Evolutionary conservation across 345 rosid species (phyloP).

Genomic region (Hibiscus mutabilis): DNA sequence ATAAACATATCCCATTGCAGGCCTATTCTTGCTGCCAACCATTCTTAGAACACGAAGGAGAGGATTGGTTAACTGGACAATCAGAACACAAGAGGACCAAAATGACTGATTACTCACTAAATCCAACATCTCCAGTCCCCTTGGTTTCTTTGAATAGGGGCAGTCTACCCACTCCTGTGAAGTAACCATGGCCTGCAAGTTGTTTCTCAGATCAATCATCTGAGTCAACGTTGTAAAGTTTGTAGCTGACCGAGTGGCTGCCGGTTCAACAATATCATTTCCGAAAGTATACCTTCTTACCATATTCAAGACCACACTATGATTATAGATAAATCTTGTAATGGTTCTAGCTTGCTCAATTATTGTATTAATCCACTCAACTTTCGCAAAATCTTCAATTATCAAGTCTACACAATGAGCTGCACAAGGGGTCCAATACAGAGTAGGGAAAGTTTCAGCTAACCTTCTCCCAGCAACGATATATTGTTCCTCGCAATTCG

Average conservation of each 20-base stretch:
- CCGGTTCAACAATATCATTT: conserved; percentile 63
- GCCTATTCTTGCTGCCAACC: conserved; percentile 50
- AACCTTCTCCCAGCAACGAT: conserved; percentile 51
- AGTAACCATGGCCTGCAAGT: conserved; percentile 73
- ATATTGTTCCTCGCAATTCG: conserved; percentile 53
- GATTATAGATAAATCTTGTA: conserved; percentile 74
- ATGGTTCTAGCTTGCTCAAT: conserved; percentile 74
- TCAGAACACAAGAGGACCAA: conserved; percentile 63
- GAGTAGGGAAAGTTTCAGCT: conserved; percentile 57
- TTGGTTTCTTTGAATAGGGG: conserved; percentile 57
- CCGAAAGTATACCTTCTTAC: conserved; percentile 66
- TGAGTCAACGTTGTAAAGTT: conserved; percentile 58
- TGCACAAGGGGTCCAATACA: conserved; percentile 92
- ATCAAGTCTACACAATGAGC: conserved; percentile 61
- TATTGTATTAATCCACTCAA: conserved; percentile 56
- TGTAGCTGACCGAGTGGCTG: conserved; percentile 51
- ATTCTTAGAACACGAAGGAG: conserved; percentile 55
- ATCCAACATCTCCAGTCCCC: conserved; percentile 64
- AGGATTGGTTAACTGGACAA: conserved; percentile 53
- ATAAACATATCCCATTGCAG: conserved; percentile 83
- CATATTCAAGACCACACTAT: conserved; percentile 61
- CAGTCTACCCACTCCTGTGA: conserved; percentile 85
- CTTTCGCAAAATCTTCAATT: conserved; percentile 61
- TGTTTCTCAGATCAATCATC: conserved; percentile 48
- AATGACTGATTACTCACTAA: conserved; percentile 54